Percentiles rank a stretch among this genome's conserved stretches.
These are phyloP conservation scores for Pseudoscleropodium purum DNA, from an alignment of 225 moss, liverwort and hornwort genomes.

Conservation along the genomic window DNA sequence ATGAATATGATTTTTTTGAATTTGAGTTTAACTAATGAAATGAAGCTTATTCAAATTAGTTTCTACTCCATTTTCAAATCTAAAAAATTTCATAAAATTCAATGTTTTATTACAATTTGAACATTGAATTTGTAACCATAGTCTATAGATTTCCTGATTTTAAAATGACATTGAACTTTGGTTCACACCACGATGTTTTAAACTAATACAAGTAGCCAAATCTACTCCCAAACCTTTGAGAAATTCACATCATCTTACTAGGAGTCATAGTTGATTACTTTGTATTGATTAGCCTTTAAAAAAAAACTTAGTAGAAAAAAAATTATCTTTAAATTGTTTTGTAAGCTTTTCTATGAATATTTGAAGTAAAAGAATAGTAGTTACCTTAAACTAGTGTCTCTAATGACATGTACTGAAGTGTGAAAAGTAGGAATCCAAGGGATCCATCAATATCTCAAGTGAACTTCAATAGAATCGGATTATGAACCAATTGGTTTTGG, in stretches of 20 bases:
- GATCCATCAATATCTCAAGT: neutral
- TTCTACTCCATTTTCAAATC: neutral
- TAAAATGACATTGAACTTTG: neutral
- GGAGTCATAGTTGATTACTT: neutral
- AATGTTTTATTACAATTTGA: neutral
- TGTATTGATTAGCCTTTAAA: neutral
- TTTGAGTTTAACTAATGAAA: neutral
- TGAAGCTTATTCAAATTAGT: neutral
- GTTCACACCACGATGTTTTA: neutral
- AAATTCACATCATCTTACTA: neutral
- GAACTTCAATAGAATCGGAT: fast-evolving
- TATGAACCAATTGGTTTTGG: fast-evolving
- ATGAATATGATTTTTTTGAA: neutral
- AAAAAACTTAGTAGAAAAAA: neutral
- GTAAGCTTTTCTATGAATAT: neutral
- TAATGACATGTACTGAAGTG: neutral
- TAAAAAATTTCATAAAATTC: neutral
- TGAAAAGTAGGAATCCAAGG: fast-evolving
- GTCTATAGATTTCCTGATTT: fast-evolving
- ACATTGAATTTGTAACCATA: neutral
- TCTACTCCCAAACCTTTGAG: neutral
- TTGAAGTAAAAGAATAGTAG: neutral
- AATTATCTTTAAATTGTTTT: neutral
- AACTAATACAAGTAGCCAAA: neutral
- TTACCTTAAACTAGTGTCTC: fast-evolving